These are phyloP conservation scores for Clonostachys sp. DNA, from an alignment of 2,329 filamentous ascomycete species.

Conservation along the genomic window DNA sequence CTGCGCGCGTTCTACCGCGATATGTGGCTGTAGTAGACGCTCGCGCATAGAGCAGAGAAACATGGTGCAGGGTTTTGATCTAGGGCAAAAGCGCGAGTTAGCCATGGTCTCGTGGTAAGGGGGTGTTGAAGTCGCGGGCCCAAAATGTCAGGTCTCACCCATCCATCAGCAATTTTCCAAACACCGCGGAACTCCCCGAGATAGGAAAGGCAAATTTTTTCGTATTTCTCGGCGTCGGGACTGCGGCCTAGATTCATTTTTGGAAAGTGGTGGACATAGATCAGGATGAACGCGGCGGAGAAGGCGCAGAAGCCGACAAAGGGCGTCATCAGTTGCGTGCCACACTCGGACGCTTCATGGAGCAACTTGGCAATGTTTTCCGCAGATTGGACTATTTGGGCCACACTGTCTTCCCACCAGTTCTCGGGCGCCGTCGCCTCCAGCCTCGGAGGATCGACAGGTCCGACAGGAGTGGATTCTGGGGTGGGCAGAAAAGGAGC, in stretches of 20 bases:
- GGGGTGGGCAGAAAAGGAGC: slow-evolving; percentile 34
- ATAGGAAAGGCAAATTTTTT: slow-evolving; percentile 16
- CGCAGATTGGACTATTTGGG: slow-evolving; percentile 26
- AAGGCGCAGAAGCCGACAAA: slow-evolving; percentile 41
- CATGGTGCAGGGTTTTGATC: slow-evolving; percentile 17
- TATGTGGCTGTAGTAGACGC: slow-evolving; percentile 13
- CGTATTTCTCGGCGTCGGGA: slow-evolving; percentile 8
- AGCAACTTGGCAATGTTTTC: slow-evolving; percentile 26
- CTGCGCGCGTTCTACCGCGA: slow-evolving; percentile 14
- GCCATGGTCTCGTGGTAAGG: too few species aligned
- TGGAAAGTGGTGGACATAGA: slow-evolving; percentile 32
- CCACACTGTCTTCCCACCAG: slow-evolving; percentile 32
- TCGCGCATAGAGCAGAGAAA: slow-evolving; percentile 15
- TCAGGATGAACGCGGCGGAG: slow-evolving; percentile 33
- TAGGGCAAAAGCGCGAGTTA: neutral
- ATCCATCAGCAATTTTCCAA: slow-evolving; percentile 20
- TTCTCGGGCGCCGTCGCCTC: slow-evolving; percentile 26
- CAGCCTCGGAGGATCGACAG: slow-evolving; percentile 30
- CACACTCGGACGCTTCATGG: slow-evolving; percentile 28
- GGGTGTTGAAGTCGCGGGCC: too few species aligned
- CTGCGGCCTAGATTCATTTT: slow-evolving; percentile 31
- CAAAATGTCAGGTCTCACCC: slow-evolving; percentile 8
- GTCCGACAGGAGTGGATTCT: slow-evolving; percentile 25
- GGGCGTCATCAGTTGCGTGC: slow-evolving; percentile 27
- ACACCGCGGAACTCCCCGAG: slow-evolving; percentile 16